Evolutionary conservation across 768 basidiomycete genomes (phyloP), one percentile per base, ranked within the genome.

Genomic region (Psilocybe azurescens): DNA sequence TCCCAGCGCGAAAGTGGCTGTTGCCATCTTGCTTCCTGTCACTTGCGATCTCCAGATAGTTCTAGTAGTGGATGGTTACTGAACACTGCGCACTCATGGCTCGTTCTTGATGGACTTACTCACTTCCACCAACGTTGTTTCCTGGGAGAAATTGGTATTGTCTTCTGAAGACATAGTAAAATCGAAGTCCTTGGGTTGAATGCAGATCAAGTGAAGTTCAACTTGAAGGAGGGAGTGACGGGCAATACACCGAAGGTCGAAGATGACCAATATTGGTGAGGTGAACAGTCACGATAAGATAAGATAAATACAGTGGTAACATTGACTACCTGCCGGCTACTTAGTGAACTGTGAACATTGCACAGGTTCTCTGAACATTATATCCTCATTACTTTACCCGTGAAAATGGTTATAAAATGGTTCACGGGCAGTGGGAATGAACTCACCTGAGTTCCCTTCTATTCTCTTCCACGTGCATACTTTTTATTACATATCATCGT

Each of bases 21-120:
- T 95, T 97, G 16, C 94, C 95, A 69, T 89, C 83, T 7, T 76
- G 74, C 74, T 96, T 97, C 56, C 89, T 75, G 51, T 84, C 83
- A 29, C 84, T 83, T 14, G 89, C 90, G 64, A 66, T 64, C 28
- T 70, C 69, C 30, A 75, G 46, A 49, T 61, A 60, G 18, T 61
- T 60, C 69, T 72, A 41, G 36, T 5, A 30, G 33, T 24, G 29
- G 48, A 53, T 56, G 61, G 51, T 59, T 52, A 59, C 39, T 59
- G 28, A 30, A 53, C 11, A 38, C 28, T 41, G 48, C 20, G 28
- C 20, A 28, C 30, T 6, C 24, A 52, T 44, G 7, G 9, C 16
- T 29, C 13, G 39, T 29, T 20, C 18, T 44, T 28, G 29, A 30
- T 48, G 32, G 50, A 50, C 58, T 59, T 59, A 53, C 58, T 59